Base-by-base conservation (phyloP, 2,329 filamentous ascomycete species). In the Pseudocercospora musae region DNA sequence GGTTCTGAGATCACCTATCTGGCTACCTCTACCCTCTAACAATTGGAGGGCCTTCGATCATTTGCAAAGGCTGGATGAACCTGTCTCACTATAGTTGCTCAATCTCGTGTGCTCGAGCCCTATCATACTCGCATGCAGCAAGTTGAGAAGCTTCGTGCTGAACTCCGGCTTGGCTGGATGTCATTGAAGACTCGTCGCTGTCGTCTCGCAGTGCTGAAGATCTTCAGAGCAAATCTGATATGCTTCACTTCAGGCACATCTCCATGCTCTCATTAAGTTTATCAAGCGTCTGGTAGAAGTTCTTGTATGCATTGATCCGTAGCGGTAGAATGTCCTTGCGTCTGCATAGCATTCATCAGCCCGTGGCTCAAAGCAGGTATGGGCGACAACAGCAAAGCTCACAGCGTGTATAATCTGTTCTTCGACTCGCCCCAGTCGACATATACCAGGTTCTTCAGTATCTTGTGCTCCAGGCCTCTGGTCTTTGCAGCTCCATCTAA, bases 261-360 rank as follows among this genome's bases (percentile, higher is more conserved):
- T 84, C 84, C 87, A 92, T 87, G 6, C 82, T 87, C 72, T 88
- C 85, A 71, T 93, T 92, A 59, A 93, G 79, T 88, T 90, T 90
- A 18, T 81, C 82, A 53, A 93, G 73, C 7, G 88, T 91, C 78
- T 84, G 84, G 58, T 91, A 84, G 72, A 90, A 91, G 69, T 89
- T 84, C 52, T 81, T 78, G 72, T 82, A 88, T 6, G 81, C 75
- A 46, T 72, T 77, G 13, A 56, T 58, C 23, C 68, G 62, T 8
- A 67, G 48, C 7, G 31, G 29, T 10, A 40, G 29, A 18, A 54
- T 18, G 13, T 54, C 52, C 29, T 40, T 54, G 8, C 29, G 52
- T n/a, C 52, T 54, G 31, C n/a, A n/a, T 40, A 20, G 29, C 52
- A 13, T 46, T 18, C 27, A 33, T 48, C 42, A 42, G 33, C 23